These are phyloP conservation scores for Exserohilum rostratum DNA, from an alignment of 2,329 filamentous ascomycete species.

Conservation along the genomic window DNA sequence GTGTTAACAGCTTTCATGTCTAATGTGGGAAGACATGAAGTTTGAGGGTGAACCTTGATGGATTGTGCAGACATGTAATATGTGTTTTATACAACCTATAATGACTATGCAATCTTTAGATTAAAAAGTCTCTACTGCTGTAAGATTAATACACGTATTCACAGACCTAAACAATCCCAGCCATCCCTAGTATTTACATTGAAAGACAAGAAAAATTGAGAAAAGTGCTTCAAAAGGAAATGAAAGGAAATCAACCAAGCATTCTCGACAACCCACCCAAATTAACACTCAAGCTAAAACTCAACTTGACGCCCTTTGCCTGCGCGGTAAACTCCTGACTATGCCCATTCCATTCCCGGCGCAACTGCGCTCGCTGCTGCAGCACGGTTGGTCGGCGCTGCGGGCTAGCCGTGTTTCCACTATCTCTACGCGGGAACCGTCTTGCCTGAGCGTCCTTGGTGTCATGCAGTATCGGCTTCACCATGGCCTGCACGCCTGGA, in stretches of 20 bases:
- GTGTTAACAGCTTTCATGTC: too few species aligned
- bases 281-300: constrained; percentile 37
- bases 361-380: constrained; percentile 31
- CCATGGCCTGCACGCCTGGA: constrained; percentile 26
- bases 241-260: constrained; percentile 19
- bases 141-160: too few species aligned
- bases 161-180: too few species aligned
- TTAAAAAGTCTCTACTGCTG: too few species aligned
- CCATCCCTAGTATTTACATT: too few species aligned
- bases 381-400: constrained; percentile 20
- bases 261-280: constrained; percentile 31
- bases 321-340: constrained; percentile 33
- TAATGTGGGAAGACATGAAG: too few species aligned
- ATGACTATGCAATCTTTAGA: too few species aligned
- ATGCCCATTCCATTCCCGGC: constrained; percentile 35
- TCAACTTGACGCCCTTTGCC: constrained; percentile 36
- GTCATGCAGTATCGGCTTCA: constrained; percentile 27
- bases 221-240: too few species aligned
- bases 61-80: too few species aligned
- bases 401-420: constrained; percentile 6
- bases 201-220: too few species aligned
- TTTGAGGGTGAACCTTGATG: too few species aligned
- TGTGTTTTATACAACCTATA: too few species aligned
- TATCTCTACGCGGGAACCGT: constrained; percentile 7
- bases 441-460: constrained; percentile 12